Percentiles rank a stretch among this genome's conserved stretches.
Conservation (phyloP, 2,329 filamentous ascomycete genomes). For the Fusarium robinianum region DNA sequence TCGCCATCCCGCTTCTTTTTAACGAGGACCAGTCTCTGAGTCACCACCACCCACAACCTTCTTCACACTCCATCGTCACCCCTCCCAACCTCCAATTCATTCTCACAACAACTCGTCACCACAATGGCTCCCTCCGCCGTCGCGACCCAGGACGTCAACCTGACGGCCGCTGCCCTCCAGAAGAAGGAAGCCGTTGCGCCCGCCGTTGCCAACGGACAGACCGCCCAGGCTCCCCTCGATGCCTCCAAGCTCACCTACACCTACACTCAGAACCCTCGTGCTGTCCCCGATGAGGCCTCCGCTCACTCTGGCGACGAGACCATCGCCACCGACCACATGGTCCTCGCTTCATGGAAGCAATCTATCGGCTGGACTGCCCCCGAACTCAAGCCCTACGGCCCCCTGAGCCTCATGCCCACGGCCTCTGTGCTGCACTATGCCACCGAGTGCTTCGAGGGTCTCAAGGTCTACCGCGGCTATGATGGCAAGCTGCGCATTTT, state of each 20-base stretch:
- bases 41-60: slow-evolving; percentile 6
- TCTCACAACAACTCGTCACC: slow-evolving; percentile 11
- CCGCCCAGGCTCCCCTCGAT: slow-evolving; percentile 63
- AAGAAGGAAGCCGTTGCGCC: slow-evolving; percentile 50
- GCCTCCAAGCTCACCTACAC: slow-evolving; percentile 64
- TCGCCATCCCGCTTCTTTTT: slow-evolving; percentile 5
- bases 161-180: slow-evolving; percentile 57
- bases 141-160: slow-evolving; percentile 53
- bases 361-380: slow-evolving; percentile 73
- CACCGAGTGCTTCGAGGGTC: slow-evolving; percentile 87
- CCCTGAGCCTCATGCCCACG: slow-evolving; percentile 77
- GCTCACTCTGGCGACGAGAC: slow-evolving; percentile 56
- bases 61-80: slow-evolving; percentile 1
- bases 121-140: slow-evolving; percentile 56
- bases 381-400: slow-evolving; percentile 75
- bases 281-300: slow-evolving; percentile 55
- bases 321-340: slow-evolving; percentile 85
- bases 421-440: slow-evolving; percentile 86
- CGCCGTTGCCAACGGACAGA: slow-evolving; percentile 42
- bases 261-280: slow-evolving; percentile 54
- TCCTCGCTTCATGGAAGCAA: slow-evolving; percentile 70
- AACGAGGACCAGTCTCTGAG: too few relatives aligned
- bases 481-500: slow-evolving; percentile 77
- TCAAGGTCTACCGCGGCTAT: slow-evolving; percentile 79
- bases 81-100: slow-evolving; percentile 1